phyloP scores from a whole-genome alignment of 2,329 filamentous ascomycete species.

The Penicillium sp. region DNA sequence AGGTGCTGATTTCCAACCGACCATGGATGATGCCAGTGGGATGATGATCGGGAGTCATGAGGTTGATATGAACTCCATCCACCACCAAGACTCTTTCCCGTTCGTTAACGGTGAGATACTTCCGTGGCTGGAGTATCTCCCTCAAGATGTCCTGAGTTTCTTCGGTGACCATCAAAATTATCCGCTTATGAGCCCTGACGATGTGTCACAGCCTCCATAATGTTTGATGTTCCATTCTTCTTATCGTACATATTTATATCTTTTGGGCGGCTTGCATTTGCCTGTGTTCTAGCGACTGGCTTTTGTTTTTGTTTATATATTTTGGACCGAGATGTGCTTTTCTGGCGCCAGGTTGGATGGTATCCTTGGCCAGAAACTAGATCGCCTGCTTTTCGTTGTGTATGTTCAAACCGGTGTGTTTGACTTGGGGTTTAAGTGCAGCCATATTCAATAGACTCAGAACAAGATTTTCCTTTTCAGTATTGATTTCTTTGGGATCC shows the following conservation, averaged over 20 bases:
- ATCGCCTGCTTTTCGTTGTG: background rate
- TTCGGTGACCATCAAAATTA: constrained; percentile 46
- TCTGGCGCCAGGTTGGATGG: constrained; percentile 3
- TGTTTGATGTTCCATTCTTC: background rate
- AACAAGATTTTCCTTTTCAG: background rate
- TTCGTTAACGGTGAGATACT: constrained; percentile 61
- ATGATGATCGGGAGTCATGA: constrained; percentile 77
- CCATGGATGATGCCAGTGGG: constrained; percentile 20
- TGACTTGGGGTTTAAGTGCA: background rate
- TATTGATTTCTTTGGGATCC: background rate
- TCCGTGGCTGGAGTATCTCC: constrained; percentile 73
- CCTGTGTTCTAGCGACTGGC: constrained; percentile 1
- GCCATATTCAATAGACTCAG: background rate
- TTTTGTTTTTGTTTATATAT: constrained; percentile 2
- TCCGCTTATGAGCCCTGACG: constrained; percentile 33
- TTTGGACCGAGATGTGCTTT: background rate
- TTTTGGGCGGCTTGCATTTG: constrained; percentile 11
- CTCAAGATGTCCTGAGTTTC: constrained; percentile 62
- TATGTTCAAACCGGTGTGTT: background rate
- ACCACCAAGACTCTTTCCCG: constrained; percentile 41
- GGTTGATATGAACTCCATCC: constrained; percentile 68
- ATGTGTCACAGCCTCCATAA: constrained; percentile 27
- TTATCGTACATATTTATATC: constrained; percentile 20
- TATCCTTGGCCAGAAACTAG: background rate
- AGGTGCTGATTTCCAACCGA: constrained; percentile 20